phyloP scores from a whole-genome alignment of 2,329 filamentous ascomycete species.

The Cadophora sp. region DNA sequence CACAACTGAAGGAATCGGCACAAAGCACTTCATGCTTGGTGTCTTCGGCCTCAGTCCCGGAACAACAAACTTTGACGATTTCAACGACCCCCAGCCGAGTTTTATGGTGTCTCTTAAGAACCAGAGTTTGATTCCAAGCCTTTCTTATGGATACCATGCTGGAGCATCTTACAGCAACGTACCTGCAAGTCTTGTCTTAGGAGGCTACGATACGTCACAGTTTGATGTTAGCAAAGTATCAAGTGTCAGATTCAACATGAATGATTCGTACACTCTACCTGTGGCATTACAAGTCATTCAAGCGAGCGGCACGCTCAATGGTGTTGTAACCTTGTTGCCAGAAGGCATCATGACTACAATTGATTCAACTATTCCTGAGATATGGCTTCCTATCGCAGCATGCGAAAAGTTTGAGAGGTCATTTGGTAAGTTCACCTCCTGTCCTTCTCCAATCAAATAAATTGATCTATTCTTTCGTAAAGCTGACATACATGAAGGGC shows the following conservation, averaged over 20 bases:
- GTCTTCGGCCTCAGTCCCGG: slow-evolving; percentile 49
- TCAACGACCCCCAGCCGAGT: slow-evolving; percentile 46
- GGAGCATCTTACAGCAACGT: slow-evolving; percentile 48
- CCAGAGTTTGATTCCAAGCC: slow-evolving; percentile 47
- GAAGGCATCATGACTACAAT: slow-evolving; percentile 41
- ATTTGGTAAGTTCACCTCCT: slow-evolving; percentile 35
- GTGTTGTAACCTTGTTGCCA: slow-evolving; percentile 21
- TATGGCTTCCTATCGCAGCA: slow-evolving; percentile 45
- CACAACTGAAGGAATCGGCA: slow-evolving; percentile 23
- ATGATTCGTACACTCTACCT: slow-evolving; percentile 47
- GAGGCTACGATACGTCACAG: slow-evolving; percentile 49
- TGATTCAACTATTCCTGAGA: slow-evolving; percentile 46
- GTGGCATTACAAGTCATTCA: slow-evolving; percentile 47
- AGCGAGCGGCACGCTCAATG: slow-evolving; percentile 32
- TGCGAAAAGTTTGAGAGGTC: slow-evolving; percentile 46
- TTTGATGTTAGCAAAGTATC: slow-evolving; percentile 46
- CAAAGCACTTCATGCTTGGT: slow-evolving; percentile 41
- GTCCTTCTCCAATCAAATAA: too few species aligned
- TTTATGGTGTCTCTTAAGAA: slow-evolving; percentile 48
- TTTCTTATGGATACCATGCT: slow-evolving; percentile 51
- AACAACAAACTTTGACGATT: slow-evolving; percentile 48
- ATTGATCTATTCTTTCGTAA: too few species aligned
- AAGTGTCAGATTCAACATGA: slow-evolving; percentile 48
- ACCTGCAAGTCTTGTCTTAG: slow-evolving; percentile 49
- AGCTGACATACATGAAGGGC: not conserved